phyloP scores from a whole-genome alignment of 2,329 filamentous ascomycete species.

The Chaetomiaceae sp. region DNA sequence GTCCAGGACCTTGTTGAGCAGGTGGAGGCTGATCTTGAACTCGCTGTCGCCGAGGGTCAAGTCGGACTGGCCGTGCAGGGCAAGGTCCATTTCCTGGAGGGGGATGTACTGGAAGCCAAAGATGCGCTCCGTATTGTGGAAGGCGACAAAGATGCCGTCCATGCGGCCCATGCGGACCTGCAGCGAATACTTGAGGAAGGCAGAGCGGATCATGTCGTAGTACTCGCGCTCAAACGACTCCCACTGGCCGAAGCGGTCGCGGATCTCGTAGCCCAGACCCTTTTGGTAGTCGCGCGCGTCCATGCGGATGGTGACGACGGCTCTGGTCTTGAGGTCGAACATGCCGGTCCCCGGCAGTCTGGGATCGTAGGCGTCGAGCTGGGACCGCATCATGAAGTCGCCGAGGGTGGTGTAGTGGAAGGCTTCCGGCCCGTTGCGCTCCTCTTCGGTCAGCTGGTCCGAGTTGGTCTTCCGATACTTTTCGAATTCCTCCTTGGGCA shows the following conservation, averaged over 20 bases:
- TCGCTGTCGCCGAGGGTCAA: slow-evolving; percentile 69
- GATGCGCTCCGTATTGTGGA: slow-evolving; percentile 89
- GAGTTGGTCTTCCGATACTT: slow-evolving; percentile 68
- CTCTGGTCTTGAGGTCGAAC: slow-evolving; percentile 94
- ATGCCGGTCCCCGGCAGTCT: slow-evolving; percentile 86
- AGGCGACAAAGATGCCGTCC: slow-evolving; percentile 98
- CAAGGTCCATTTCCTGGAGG: slow-evolving; percentile 79
- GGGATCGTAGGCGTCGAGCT: slow-evolving; percentile 84
- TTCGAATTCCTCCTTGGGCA: slow-evolving; percentile 78
- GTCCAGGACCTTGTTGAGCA: slow-evolving; percentile 77
- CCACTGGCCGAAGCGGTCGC: slow-evolving; percentile 66
- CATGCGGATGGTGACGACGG: slow-evolving; percentile 89
- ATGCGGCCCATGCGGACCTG: slow-evolving; percentile 96
- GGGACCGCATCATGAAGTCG: slow-evolving; percentile 90
- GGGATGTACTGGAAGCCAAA: slow-evolving; percentile 97
- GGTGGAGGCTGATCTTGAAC: slow-evolving; percentile 72
- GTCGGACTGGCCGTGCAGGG: slow-evolving; percentile 74
- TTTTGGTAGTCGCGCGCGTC: slow-evolving; percentile 65
- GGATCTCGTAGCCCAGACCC: slow-evolving; percentile 84
- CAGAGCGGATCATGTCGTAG: slow-evolving; percentile 91
- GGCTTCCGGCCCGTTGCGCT: slow-evolving; percentile 66
- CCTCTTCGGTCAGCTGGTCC: slow-evolving; percentile 64
- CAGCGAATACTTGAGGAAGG: slow-evolving; percentile 93
- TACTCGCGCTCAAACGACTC: slow-evolving; percentile 95
- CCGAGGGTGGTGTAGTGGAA: slow-evolving; percentile 85